Evolutionary conservation across 805 yeast species (phyloP), one percentile per base, ranked within the genome.

Genomic region (Pichia phayaonensis): DNA sequence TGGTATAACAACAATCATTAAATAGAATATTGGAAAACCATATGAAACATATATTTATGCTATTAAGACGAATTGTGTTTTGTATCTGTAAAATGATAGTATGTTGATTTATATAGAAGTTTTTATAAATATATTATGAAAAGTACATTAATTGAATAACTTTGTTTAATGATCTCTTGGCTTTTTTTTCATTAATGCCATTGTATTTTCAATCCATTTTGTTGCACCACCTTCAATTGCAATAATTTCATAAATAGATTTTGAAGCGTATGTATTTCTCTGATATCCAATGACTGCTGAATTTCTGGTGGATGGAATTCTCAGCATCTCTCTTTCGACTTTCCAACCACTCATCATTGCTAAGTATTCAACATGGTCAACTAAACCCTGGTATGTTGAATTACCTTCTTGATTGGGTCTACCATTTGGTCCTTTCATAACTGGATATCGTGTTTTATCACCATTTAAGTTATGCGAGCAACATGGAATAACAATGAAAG

Each of bases 241-340:
- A 20, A 92, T 61, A 1, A 87, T 73, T 46, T 86, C 87, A 56
- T 77, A 75, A 1, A 84, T 69, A 52, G 67, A 71, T 58, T 67
- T 71, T 1, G 50, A 49, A 3, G 52, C 31, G 12, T 65, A 57
- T 12, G 59, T 50, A 39, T 61, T 63, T 7, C 59, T 54, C 38
- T 72, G 67, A 47, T 77, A 73, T 0, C 95, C 96, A 45, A 92
- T 81, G 16, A 92, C 70, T 0, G 97, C 97, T 1, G 95, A 89
- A 61, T 92, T 92, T 64, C 97, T 72, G 0, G 98, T 92, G 51
- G 96, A 87, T 31, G 98, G 98, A 23, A 92, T 92, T 51, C 98
- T 75, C 44, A 92, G 69, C 85, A 86, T 84, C 64, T 92, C 98
- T 58, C 83, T 79, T 60, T 88, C 84, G 1, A 83, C 85, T 15